Base-by-base conservation (phyloP, 192 early-diverging fungal species). In the Gryganskiella cystojenkinii region DNA sequence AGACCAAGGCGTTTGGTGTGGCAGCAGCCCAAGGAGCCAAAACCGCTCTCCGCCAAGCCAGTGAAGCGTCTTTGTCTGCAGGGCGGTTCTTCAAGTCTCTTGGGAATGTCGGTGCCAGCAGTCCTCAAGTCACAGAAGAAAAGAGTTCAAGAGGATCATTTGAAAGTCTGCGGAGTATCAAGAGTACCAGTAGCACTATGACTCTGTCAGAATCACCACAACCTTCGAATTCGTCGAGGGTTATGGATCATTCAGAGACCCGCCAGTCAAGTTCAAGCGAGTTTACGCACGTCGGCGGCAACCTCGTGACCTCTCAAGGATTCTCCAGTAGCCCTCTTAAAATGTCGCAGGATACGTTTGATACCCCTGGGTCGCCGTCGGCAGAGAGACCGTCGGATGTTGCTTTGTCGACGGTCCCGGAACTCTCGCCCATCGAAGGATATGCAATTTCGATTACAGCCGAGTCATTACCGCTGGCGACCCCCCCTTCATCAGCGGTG, bases 21-120 rank as follows among this genome's bases (percentile, higher is more conserved):
- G 61, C 67, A 0, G 66, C 71, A 20, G 50, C 65, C 8, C 74
- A 78, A 22, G 74, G 74, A 6, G 74, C 74, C 7, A 78, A 78
- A 49, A 64, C 66, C 0, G 74, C 74, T 0, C 30, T 78, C 1
- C 60, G 74, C 0, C 74, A 78, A 14, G 74, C 74, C 9, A 78
- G 74, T 17, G 74, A 78, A 31, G 74, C 61, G 1, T 78, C 74
- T 1, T n/a, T 78, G 17, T 47, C 74, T 2, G 74, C 74, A 0
- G 74, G 74, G 40, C 44, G 74, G 15, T 78, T 78, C 37, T 78
- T 78, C 67, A 78, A 78, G 61, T 78, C 74, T 3, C 45, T 78
- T 10, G 74, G 74, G 19, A 49, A 52, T 4, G 64, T 42, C 15
- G 63, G 40, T 14, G 51, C 24, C 15, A 58, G 43, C 27, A 58